Evolutionary conservation across 2,329 filamentous ascomycete species (phyloP).

Genomic region (Paracorniculantispora psalliotae): DNA sequence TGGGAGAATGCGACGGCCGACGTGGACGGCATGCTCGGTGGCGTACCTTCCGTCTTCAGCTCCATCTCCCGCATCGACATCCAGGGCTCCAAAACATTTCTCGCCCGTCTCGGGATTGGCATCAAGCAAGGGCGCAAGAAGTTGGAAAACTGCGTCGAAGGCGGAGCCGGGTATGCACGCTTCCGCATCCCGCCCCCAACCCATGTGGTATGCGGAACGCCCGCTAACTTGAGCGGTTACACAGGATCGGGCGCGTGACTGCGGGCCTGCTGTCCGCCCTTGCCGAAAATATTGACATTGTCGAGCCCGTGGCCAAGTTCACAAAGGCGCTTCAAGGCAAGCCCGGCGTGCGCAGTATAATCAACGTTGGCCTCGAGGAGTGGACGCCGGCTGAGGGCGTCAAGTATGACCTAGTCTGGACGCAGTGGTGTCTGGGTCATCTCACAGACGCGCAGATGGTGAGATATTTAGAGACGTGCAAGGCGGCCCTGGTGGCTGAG

Average conservation of each 20-base stretch:
- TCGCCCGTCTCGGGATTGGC: constrained; percentile 56
- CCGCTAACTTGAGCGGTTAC: not conserved
- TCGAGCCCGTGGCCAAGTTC: constrained; percentile 83
- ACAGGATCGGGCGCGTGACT: constrained; percentile 77
- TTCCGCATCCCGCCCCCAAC: not conserved
- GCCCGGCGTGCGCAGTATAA: constrained; percentile 57
- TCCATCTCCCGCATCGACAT: constrained; percentile 59
- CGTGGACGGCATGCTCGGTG: constrained; percentile 70
- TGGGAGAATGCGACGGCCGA: constrained; percentile 43
- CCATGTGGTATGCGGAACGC: too few relatives aligned
- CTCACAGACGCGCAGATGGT: constrained; percentile 70
- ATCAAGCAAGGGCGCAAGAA: constrained; percentile 28
- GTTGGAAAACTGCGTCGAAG: constrained; percentile 30
- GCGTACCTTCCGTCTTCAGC: constrained; percentile 38
- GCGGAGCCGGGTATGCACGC: constrained; percentile 34
- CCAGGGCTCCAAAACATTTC: constrained; percentile 63
- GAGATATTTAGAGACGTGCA: constrained; percentile 60
- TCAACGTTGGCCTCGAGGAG: constrained; percentile 67
- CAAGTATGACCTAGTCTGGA: constrained; percentile 78
- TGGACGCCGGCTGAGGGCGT: constrained; percentile 50
- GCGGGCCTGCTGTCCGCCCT: constrained; percentile 68
- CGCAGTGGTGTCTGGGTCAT: constrained; percentile 86
- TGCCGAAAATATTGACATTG: constrained; percentile 69
- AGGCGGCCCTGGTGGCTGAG: constrained; percentile 29
- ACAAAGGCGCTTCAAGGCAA: constrained; percentile 56